Percentiles rank a stretch among this genome's conserved stretches.
Conservation (phyloP, 495 filamentous ascomycete genomes). For the Penicillium crystallinum region DNA sequence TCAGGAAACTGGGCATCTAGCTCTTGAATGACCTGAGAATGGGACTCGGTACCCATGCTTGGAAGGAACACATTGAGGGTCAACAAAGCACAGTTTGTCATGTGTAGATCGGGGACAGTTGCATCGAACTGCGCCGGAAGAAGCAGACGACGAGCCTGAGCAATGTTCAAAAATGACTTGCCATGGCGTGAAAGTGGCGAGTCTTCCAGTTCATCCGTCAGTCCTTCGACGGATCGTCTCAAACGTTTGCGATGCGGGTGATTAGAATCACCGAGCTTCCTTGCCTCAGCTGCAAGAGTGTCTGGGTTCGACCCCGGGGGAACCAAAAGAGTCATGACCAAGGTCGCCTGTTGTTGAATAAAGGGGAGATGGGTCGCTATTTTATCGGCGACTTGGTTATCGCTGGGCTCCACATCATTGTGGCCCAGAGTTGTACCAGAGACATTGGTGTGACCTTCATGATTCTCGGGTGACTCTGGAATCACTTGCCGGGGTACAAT, state of each 20-base stretch:
- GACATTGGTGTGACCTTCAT: conserved; percentile 34
- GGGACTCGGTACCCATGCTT: conserved; percentile 9
- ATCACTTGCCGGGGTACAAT: conserved; percentile 6
- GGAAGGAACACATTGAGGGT: conserved; percentile 29
- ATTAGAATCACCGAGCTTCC: not conserved
- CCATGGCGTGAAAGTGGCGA: conserved; percentile 13
- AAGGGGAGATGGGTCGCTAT: conserved; percentile 27
- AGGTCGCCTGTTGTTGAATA: conserved; percentile 19
- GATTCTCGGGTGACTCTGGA: conserved; percentile 22
- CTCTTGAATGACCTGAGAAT: conserved; percentile 19
- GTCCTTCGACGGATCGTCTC: conserved; percentile 11
- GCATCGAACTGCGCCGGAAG: conserved; percentile 18
- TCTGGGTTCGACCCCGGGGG: not conserved
- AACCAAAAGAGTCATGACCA: conserved; percentile 5
- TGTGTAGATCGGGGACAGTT: conserved; percentile 25
- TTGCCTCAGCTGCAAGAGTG: not conserved
- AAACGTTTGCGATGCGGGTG: conserved; percentile 11
- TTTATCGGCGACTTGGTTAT: conserved; percentile 7
- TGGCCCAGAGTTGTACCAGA: conserved; percentile 37
- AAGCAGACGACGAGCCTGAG: conserved; percentile 14
- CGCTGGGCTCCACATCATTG: conserved; percentile 5
- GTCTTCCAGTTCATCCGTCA: conserved; percentile 19
- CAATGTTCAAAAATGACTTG: conserved; percentile 28
- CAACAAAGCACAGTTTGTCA: conserved; percentile 38
- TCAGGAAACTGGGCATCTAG: conserved; percentile 31